phyloP scores from a whole-genome alignment of 2,329 filamentous ascomycete genomes.

The Cladosporium sp. region DNA sequence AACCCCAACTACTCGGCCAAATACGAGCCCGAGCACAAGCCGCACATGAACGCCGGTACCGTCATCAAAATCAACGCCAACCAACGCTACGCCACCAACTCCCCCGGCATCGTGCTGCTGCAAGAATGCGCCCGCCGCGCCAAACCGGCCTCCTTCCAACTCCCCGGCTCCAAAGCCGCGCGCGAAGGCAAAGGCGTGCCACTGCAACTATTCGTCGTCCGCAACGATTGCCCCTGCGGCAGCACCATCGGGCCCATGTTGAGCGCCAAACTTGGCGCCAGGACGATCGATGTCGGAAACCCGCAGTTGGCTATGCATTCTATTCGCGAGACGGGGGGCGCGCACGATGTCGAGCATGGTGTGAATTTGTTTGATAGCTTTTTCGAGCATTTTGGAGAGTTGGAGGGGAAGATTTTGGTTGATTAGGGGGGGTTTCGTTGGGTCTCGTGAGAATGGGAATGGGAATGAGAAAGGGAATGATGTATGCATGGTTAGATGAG shows the following conservation, averaged over 20 bases:
- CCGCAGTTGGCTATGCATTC: constrained; percentile 95
- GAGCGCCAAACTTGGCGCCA: constrained; percentile 74
- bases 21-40: constrained; percentile 85
- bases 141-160: constrained; percentile 37
- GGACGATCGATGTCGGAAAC: constrained; percentile 90
- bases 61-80: constrained; percentile 99
- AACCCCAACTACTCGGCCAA: constrained; percentile 93
- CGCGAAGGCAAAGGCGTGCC: constrained; percentile 65
- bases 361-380: constrained; percentile 84
- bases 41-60: constrained; percentile 92
- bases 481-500: too few species aligned
- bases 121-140: constrained; percentile 72
- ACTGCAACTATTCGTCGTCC: constrained; percentile 90
- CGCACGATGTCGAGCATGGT: constrained; percentile 79
- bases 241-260: constrained; percentile 98
- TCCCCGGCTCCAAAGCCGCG: constrained; percentile 31
- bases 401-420: constrained; percentile 78
- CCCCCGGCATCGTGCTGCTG: constrained; percentile 85
- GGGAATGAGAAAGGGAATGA: too few species aligned
- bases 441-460: too few species aligned
- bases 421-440: too few species aligned
- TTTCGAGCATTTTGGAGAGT: constrained; percentile 73
- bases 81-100: constrained; percentile 93
- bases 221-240: constrained; percentile 91
- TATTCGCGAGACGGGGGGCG: constrained; percentile 87